A percentile compares a stretch with the other conserved stretches of the same genome.
Conservation (phyloP, 352 stramenopile genomes). For the Pilasporangium apinafurcum region DNA sequence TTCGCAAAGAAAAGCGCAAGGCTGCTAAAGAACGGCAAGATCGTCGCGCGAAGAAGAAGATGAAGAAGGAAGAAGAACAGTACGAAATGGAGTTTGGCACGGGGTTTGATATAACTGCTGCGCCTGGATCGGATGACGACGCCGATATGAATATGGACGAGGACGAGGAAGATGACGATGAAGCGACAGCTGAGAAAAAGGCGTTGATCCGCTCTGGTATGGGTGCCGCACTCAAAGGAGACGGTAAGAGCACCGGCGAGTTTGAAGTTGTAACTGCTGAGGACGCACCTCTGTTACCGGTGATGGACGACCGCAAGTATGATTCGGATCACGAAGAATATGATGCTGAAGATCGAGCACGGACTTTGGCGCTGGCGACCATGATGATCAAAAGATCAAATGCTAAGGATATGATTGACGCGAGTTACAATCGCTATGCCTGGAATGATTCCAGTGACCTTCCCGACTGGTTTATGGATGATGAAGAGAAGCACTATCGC, state of each 20-base stretch:
- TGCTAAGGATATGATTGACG: conserved; percentile 97
- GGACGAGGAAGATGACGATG: conserved; percentile 46
- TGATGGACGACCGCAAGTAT: conserved; percentile 90
- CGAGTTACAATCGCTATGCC: conserved; percentile 98
- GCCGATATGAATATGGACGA: conserved; percentile 25
- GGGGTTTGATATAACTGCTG: conserved; percentile 56
- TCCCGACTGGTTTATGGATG: conserved; percentile 97
- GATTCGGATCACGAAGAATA: conserved; percentile 97
- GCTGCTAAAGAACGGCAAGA: conserved; percentile 92
- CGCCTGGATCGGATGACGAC: conserved; percentile 30
- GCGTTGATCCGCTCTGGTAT: conserved; percentile 82
- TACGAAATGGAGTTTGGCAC: conserved; percentile 76
- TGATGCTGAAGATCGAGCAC: conserved; percentile 94
- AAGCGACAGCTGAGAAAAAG: conserved; percentile 62
- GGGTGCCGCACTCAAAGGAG: conserved; percentile 45
- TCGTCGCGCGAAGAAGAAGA: conserved; percentile 67
- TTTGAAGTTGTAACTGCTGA: conserved; percentile 44
- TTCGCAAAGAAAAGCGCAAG: conserved; percentile 95
- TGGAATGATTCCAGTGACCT: conserved; percentile 97
- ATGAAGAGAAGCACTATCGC: conserved; percentile 96
- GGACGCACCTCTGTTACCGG: conserved; percentile 30
- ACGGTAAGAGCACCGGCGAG: conserved; percentile 10
- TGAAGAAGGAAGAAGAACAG: conserved; percentile 80
- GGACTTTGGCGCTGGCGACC: conserved; percentile 94
- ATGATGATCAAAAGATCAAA: conserved; percentile 98